phyloP scores from a whole-genome alignment of 2,329 filamentous ascomycete genomes.

The Ceratocystis lukuohia region DNA sequence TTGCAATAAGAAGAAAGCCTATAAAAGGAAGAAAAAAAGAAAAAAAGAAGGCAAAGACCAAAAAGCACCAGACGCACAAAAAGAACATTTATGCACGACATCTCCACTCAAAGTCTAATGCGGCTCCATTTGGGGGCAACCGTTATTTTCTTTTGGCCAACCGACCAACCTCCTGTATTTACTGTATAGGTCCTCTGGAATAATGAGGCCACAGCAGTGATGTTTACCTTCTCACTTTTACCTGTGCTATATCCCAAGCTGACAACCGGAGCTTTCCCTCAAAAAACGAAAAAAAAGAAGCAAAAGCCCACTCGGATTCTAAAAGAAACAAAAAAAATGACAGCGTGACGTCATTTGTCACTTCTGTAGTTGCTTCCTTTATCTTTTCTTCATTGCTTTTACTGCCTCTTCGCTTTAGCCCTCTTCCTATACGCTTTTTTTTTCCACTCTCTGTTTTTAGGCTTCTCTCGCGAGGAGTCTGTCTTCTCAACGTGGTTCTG shows the following conservation, averaged over 20 bases:
- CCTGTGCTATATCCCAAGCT: not conserved
- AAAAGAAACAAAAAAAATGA: slow-evolving; percentile 12
- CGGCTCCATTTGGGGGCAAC: slow-evolving; percentile 12
- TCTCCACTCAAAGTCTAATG: slow-evolving; percentile 13
- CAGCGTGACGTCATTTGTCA: slow-evolving; percentile 8
- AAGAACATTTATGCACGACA: slow-evolving; percentile 7
- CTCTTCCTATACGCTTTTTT: slow-evolving; percentile 6
- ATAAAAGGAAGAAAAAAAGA: slow-evolving; percentile 3
- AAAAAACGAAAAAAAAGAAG: slow-evolving; percentile 13
- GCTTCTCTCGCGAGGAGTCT: slow-evolving; percentile 6
- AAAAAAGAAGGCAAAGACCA: slow-evolving; percentile 6
- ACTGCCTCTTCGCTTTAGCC: not conserved
- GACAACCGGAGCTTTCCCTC: not conserved
- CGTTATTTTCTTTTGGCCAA: slow-evolving; percentile 4
- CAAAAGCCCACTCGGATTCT: not conserved
- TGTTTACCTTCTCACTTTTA: not conserved
- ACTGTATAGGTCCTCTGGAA: slow-evolving; percentile 14
- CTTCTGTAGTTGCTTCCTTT: not conserved
- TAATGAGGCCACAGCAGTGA: slow-evolving; percentile 4
- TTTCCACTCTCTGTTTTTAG: not conserved
- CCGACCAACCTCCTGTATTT: slow-evolving; percentile 16
- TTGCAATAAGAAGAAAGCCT: not conserved
- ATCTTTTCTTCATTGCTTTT: not conserved
- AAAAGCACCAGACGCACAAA: slow-evolving; percentile 14
- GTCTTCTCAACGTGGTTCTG: not conserved